A percentile compares a stretch with the other conserved stretches of the same genome.
These are phyloP conservation scores for Phaeomoniella chlamydospora DNA, from an alignment of 2,329 filamentous ascomycete species.

Conservation along the genomic window DNA sequence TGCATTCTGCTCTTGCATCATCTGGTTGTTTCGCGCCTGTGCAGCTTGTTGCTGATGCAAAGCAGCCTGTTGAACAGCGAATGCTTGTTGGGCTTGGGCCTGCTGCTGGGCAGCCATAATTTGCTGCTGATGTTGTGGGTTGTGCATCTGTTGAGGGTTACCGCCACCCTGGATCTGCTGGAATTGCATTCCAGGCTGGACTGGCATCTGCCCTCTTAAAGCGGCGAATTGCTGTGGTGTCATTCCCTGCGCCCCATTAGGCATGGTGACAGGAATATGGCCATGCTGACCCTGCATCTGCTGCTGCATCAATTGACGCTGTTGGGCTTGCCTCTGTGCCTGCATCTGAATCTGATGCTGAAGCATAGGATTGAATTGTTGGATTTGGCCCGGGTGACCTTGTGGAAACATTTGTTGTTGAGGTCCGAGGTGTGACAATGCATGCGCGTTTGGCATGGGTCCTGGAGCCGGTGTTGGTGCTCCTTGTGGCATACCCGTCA, in stretches of 20 bases:
- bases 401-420: conserved; percentile 39
- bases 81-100: conserved; percentile 5
- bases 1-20: conserved; percentile 23
- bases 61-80: conserved; percentile 5
- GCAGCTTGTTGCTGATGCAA: conserved; percentile 12
- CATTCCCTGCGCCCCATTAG: conserved; percentile 24
- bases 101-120: conserved; percentile 19
- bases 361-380: conserved; percentile 18
- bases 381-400: conserved; percentile 25
- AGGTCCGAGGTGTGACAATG: conserved; percentile 44
- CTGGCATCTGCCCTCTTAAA: background rate
- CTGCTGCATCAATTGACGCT: conserved; percentile 16
- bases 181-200: background rate
- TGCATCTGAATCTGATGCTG: conserved; percentile 16
- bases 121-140: conserved; percentile 10
- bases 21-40: conserved; percentile 12
- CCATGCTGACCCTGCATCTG: conserved; percentile 15
- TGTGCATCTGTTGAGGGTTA: conserved; percentile 8
- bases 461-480: conserved; percentile 34
- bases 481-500: conserved; percentile 47
- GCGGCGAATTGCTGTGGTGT: conserved; percentile 1
- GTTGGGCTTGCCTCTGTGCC: conserved; percentile 4
- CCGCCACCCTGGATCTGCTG: conserved; percentile 4
- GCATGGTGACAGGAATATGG: conserved; percentile 22
- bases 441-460: conserved; percentile 42